These are phyloP conservation scores for Hypoxylon fragiforme DNA, from an alignment of 495 filamentous ascomycete genomes.

Conservation along the genomic window DNA sequence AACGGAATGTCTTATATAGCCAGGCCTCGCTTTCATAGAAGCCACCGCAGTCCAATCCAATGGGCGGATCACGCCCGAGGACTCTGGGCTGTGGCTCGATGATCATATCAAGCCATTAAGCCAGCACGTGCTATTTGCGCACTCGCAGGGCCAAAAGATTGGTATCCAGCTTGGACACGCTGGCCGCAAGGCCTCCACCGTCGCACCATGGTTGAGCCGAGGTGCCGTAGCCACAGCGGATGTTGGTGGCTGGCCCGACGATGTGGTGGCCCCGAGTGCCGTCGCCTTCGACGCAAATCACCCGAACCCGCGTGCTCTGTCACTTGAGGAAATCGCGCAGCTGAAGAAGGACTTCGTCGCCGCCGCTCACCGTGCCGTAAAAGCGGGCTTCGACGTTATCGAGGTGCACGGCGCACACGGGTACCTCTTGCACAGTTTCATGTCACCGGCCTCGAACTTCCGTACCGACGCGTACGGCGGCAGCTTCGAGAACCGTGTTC, in stretches of 20 bases:
- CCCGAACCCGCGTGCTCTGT: conserved; percentile 52
- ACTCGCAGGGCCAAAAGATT: conserved; percentile 68
- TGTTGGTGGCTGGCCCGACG: conserved; percentile 66
- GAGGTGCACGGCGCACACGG: conserved; percentile 59
- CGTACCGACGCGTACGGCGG: conserved; percentile 66
- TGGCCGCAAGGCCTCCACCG: conserved; percentile 70
- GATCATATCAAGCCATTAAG: conserved; percentile 65
- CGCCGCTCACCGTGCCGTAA: conserved; percentile 54
- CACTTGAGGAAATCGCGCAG: conserved; percentile 52
- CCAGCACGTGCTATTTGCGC: conserved; percentile 66
- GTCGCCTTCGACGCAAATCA: conserved; percentile 41
- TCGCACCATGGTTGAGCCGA: conserved; percentile 39
- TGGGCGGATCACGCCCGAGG: conserved; percentile 74
- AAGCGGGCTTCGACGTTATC: conserved; percentile 59
- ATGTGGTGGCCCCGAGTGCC: conserved; percentile 61
- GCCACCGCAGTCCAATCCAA: conserved; percentile 68
- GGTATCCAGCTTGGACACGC: conserved; percentile 77
- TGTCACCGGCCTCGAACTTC: conserved; percentile 59
- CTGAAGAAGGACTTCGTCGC: conserved; percentile 56
- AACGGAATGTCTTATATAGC: too few relatives aligned
- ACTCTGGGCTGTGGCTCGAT: conserved; percentile 75
- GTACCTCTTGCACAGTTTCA: conserved; percentile 65
- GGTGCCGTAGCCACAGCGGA: conserved; percentile 43
- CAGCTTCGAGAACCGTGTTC: conserved; percentile 57
- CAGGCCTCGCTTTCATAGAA: conserved; percentile 70